Evolutionary conservation across 2,329 filamentous ascomycete species (phyloP), one percentile per base, ranked within the genome.

Genomic region (Penicillium sp.): DNA sequence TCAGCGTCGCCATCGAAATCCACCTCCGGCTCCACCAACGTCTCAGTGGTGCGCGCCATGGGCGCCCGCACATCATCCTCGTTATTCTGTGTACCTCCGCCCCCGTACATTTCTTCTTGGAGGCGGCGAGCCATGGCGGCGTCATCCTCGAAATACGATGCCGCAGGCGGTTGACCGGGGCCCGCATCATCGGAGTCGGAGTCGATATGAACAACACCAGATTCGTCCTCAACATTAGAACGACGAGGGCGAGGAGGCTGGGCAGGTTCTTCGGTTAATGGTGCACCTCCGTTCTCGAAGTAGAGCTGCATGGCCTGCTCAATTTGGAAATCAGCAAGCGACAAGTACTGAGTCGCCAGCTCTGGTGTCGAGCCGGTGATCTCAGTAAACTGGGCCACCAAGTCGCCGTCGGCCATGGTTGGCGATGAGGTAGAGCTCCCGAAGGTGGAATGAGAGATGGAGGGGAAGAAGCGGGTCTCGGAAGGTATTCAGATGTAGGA

Each of bases 1-100:
- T 78, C 78, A 18, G 80, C 78, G 42, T 80, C 78, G 45, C 77
- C 78, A 31, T 78, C 73, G 32, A 72, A 72, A 56, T 78, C 80
- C 29, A 76, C 76, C 10, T 75, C 80, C 1, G 88, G 88, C 1
- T 86, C 91, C 8, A 96, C 85, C 45, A 98, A 79, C 0, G 90
- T 95, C 73, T 98, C 93, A 10, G 89, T 95, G 25, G 88, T 95
- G 61, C 89, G 82, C 40, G 86, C 89, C 71, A 98, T 95, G 7
- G 93, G 93, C 42, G 93, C 93, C 63, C 93, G 81, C 47, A 98
- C 85, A 40, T 78, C 86, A 59, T 84, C 84, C 32, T 75, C 62
- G 53, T 73, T 20, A 8, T 37, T 18, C 8, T 37, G 33, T 20
- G 33, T 74, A 33, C 72, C 73, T 37, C 35, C 28, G 12, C 72